Base-by-base conservation (phyloP, 371 early-diverging fungal genomes). In the Rhizopus sp. region DNA sequence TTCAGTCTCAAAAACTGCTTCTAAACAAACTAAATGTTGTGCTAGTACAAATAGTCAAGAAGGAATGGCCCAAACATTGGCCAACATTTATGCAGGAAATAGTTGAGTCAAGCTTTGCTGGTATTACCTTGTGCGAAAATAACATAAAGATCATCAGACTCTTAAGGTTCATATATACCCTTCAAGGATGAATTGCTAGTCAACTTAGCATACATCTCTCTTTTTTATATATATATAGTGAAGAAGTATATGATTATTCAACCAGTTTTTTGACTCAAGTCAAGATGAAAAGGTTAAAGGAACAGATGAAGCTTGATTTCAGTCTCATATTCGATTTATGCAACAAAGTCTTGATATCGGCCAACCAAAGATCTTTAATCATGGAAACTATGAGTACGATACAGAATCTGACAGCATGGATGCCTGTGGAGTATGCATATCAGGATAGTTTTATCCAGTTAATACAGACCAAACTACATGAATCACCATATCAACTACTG, bases 51-150 rank as follows among this genome's bases (percentile, higher is more conserved):
- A 95, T 99, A 35, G 77, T 99, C 57, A 99, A 99, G 78, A 95
- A 97, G 66, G 99, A 99, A 62, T 99, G 99, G 99, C 99, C 99
- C 4, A 88, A 92, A 55, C 90, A 95, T 66, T 99, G 99, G 99
- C 99, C 99, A 3, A 84, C 82, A 32, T 98, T 99, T 70, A 97
- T 99, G 55, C 88, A 93, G 3, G 99, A 99, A 68, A 90, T 99
- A 50, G 94, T 99, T 8, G 78, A 70, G 10, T 92, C 95, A 5
- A 92, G 94, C 66, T 84, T 88, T 57, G 85, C 88, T 3, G 93
- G 88, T 63, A 77, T 95, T n/a, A 80, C 87, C 1, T 76, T 99
- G 7, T 98, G 99, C 66, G 95, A 93, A 66, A 99, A 99, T 80
- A 97, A 98, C 72, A 95, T 99, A 91, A 87, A 84, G 34, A 98